phyloP scores from a whole-genome alignment of 768 basidiomycete species.

The Gloeophyllum trabeum region DNA sequence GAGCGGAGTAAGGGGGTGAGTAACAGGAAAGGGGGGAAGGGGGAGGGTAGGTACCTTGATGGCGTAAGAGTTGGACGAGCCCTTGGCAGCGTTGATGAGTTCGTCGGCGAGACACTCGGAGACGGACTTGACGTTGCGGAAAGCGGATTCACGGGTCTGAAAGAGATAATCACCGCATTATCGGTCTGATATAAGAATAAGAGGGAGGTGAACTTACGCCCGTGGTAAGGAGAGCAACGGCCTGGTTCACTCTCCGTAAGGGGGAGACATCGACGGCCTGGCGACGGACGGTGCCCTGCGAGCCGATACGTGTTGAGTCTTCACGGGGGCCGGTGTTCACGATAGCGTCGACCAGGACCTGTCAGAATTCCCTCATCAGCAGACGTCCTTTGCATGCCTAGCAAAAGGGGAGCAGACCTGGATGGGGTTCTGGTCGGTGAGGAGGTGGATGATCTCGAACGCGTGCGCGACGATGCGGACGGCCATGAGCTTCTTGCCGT shows the following conservation, averaged over 20 bases:
- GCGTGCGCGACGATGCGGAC: conserved; percentile 99
- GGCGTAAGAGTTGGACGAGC: conserved; percentile 99
- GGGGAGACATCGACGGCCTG: conserved; percentile 99
- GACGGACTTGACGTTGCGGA: conserved; percentile 99
- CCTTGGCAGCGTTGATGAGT: conserved; percentile 99
- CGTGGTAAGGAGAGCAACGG: conserved; percentile 87
- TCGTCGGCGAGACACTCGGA: conserved; percentile 99
- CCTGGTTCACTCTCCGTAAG: conserved; percentile 95
- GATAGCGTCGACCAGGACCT: conserved; percentile 96
- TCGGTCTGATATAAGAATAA: neutral
- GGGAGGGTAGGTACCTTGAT: conserved; percentile 68
- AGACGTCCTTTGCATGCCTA: neutral
- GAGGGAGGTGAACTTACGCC: conserved; percentile 52
- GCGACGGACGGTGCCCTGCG: conserved; percentile 98
- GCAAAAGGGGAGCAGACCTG: conserved; percentile 45
- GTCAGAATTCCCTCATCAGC: neutral
- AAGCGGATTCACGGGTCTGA: conserved; percentile 97
- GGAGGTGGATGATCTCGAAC: conserved; percentile 99
- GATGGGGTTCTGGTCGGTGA: conserved; percentile 99
- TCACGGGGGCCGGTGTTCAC: conserved; percentile 99
- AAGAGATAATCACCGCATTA: conserved; percentile 2
- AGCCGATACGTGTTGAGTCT: conserved; percentile 99
- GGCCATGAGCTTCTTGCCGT: conserved; percentile 97
- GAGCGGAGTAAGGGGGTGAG: conserved; percentile 1
- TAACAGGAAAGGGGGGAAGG: conserved; percentile 1